Evolutionary conservation across 2,329 filamentous ascomycete species (phyloP).

Genomic region (Zalaria sp.): DNA sequence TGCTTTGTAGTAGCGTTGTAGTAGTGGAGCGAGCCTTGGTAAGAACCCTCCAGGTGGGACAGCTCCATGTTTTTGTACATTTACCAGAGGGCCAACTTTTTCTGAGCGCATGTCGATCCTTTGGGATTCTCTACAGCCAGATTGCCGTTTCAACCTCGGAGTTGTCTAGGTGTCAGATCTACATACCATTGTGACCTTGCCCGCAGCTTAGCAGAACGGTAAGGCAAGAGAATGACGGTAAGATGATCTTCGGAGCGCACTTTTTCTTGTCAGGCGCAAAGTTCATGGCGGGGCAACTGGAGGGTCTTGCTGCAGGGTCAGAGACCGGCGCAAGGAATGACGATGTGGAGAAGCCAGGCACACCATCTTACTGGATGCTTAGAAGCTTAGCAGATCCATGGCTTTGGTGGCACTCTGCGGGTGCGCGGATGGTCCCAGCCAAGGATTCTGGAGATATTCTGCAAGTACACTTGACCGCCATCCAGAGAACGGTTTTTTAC

Average conservation of each 20-base stretch:
- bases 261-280: neutral
- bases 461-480: no score
- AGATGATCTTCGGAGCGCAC: neutral
- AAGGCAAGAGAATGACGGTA: neutral
- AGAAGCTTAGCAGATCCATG: conserved; percentile 1
- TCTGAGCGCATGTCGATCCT: neutral
- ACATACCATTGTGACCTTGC: neutral
- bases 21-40: neutral
- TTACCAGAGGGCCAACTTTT: neutral
- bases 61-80: neutral
- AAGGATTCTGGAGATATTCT: no score
- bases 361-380: conserved; percentile 3
- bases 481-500: no score
- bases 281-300: neutral
- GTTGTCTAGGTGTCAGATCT: neutral
- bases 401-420: neutral
- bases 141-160: no score
- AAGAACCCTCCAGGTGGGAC: neutral
- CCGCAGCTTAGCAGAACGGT: neutral
- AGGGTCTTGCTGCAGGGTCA: conserved; percentile 3
- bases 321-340: conserved; percentile 3
- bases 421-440: neutral
- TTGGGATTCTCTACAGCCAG: neutral
- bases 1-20: no score
- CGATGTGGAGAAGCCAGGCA: conserved; percentile 4